Evolutionary conservation across 1,139 yeast species (phyloP), one percentile per base, ranked within the genome.

Genomic region (Zhuliangozyma parablackwelliae): DNA sequence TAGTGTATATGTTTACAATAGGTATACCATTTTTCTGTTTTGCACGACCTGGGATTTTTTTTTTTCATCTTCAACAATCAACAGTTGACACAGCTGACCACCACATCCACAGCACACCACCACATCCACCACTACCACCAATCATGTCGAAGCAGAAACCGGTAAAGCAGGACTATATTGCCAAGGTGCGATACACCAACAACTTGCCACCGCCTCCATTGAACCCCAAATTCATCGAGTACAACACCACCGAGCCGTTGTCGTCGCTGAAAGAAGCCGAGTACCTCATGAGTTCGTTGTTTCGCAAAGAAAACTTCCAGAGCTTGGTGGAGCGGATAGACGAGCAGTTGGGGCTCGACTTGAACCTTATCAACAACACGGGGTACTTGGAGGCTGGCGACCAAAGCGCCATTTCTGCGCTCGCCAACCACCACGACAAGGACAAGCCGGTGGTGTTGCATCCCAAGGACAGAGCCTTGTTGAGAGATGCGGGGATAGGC

Each of bases 121-220:
- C 10, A 23, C 24, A 3, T 2, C 30, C 28, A 10, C 11, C 8
- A 8, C 35, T 9, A 26, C 30, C 20, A 10, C 16, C 7, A n/a
- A 34, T 25, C 36, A 59, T 59, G 62, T 57, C 65, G 12, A 49
- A 46, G 39, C 48, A 45, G 26, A 69, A 67, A 46, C 70, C 74
- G 9, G 59, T 63, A 46, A 78, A 88, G 57, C 96, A 90, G 61
- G 97, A 89, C 49, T 90, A 84, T 56, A 82, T 92, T 41, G 94
- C 95, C 39, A 83, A 86, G 50, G 79, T 86, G 38, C 77, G 96
- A 54, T 92, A 89, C 58, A 79, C 80, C 43, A 92, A 92, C 57
- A 86, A 80, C 52, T 69, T 92, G 26, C 98, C 98, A 11, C 92
- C 97, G 2, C 97, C 98, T 9, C 86, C 94, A 21, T 73, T 94